Evolutionary conservation across 805 yeast genomes (phyloP), one percentile per base, ranked within the genome.

Genomic region (Hermanozyma aechmeae): DNA sequence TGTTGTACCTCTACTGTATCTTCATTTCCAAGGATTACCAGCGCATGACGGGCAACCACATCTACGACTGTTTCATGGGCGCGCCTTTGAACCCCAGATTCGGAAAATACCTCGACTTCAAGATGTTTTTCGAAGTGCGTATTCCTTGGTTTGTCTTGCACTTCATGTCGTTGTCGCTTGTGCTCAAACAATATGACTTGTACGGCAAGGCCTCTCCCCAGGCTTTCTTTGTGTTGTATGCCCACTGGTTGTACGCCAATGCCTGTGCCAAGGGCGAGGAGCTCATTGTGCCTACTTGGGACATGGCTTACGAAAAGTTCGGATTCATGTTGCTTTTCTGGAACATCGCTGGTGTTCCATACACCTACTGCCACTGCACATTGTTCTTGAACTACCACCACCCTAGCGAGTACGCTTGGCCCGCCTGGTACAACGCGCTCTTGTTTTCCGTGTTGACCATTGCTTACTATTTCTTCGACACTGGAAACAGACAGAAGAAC

Each of bases 341-440:
- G 98, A 92, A 92, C 64, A 85, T 92, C 54, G 96, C 96, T 18
- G 98, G 98, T 47, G 98, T 92, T 24, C 98, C 98, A 27, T 92
- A 78, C 75, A 89, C 97, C 24, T 92, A 92, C 65, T 85, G 96
- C 58, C 96, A 86, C 51, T 79, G 93, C 56, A 83, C 95, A 8
- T 66, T 92, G 46, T 92, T 61, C 65, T 61, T 92, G 46, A 77
- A 76, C 42, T 76, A 76, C 61, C 95, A 84, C 57, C 70, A 83
- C 33, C 97, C 97, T 26, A 43, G 61, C 13, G 95, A 83, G 52
- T 92, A 92, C 61, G 55, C 68, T 26, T 76, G 89, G 82, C 70
- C 89, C 5, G 55, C 69, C 23, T 34, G 42, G 6, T 84, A 79
- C 67, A 75, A 75, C 55, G 47, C 61, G 13, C 50, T 68, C 21